Evolutionary conservation across 805 yeast genomes (phyloP), one percentile per base, ranked within the genome.

Genomic region (Zygosaccharomyces pseudorouxii): DNA sequence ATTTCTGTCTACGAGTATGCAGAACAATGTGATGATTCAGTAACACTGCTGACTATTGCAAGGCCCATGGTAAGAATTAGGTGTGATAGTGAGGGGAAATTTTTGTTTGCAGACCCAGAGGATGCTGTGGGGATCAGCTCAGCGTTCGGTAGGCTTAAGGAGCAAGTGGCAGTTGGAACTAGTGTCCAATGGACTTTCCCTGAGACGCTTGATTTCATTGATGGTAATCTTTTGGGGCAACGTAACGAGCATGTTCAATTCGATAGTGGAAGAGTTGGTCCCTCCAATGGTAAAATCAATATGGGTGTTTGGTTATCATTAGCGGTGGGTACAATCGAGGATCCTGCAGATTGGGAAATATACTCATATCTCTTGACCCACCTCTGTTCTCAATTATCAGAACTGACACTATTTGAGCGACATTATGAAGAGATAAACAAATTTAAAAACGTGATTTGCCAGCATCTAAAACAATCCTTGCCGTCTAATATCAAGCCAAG

Each of bases 61-160:
- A 73, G 82, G 44, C 66, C 80, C 12, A 65, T 86, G 47, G 67
- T 78, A 16, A 70, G 89, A 51, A 67, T 83, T 1, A 70, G 92
- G 45, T 71, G 71, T 0, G 74, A 80, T 1, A 59, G 68, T 11
- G 73, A 72, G 3, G 69, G 71, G 5, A 65, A 62, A 30, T 64
- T 84, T 1, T 78, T 72, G 57, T 67, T 84, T 38, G 65, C 79
- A 2, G 67, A 72, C 6, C 84, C 85, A 3, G 60, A 65, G 1
- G 87, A 85, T 59, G 78, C 83, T 71, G 84, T 79, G 37, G 89
- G 87, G 0, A 64, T 85, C 14, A 78, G 88, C 8, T 76, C 81
- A 2, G 75, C 80, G 0, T 72, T 84, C 46, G 74, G 76, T 4
- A 71, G 88, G 29, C 35, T 42, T 27, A 48, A 30, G 19, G 47